phyloP scores from a whole-genome alignment of 2,329 filamentous ascomycete species.

The Rutstroemia sp. region DNA sequence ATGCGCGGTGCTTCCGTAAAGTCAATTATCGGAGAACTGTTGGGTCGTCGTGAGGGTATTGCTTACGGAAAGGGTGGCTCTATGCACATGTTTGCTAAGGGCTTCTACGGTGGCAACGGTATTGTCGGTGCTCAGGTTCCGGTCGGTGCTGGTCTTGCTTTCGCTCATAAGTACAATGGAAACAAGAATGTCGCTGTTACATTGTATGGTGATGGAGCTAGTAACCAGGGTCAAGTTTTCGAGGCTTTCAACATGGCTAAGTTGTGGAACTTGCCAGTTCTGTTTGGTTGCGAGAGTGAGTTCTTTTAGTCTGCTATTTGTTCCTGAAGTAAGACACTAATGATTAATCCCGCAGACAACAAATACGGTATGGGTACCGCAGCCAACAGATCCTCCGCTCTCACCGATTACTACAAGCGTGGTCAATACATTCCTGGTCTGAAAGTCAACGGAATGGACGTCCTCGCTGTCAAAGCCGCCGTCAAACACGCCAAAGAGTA shows the following conservation, averaged over 20 bases:
- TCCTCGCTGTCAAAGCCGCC: constrained; percentile 93
- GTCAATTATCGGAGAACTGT: constrained; percentile 90
- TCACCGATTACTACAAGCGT: constrained; percentile 99
- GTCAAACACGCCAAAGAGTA: constrained; percentile 91
- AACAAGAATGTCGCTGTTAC: constrained; percentile 81
- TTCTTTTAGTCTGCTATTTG: constrained; percentile 21
- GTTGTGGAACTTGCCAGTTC: constrained; percentile 91
- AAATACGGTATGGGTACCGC: constrained; percentile 99
- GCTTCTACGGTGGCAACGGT: constrained; percentile 98
- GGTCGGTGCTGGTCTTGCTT: constrained; percentile 91
- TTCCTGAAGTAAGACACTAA: background rate
- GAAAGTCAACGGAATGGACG: constrained; percentile 99
- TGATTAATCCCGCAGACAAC: constrained; percentile 62
- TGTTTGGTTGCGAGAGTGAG: constrained; percentile 98
- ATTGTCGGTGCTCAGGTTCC: constrained; percentile 98
- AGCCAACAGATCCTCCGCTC: constrained; percentile 83
- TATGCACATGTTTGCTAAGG: constrained; percentile 99
- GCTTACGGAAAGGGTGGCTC: constrained; percentile 98
- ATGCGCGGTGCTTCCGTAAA: constrained; percentile 91
- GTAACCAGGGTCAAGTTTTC: constrained; percentile 99
- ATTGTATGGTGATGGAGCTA: constrained; percentile 95
- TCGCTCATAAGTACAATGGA: constrained; percentile 89
- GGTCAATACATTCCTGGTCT: constrained; percentile 99
- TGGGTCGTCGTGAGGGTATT: constrained; percentile 92
- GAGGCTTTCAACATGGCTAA: constrained; percentile 99